phyloP scores from a whole-genome alignment of 345 rosid genomes.

The Chamaenerion angustifolium region DNA sequence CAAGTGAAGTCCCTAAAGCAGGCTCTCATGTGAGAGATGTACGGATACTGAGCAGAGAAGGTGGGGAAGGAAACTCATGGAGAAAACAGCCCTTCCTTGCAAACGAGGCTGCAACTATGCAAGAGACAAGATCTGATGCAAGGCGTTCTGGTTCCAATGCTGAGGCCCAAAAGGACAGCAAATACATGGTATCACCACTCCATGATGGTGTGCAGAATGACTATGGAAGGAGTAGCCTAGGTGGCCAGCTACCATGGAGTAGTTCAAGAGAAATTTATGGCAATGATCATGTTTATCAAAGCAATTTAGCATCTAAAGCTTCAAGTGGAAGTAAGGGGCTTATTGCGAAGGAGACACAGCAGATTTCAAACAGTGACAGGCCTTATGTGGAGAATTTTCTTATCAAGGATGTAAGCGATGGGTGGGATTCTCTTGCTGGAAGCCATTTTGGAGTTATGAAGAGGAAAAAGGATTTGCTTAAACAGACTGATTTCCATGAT shows the following conservation, averaged over 20 bases:
- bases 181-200: constrained; percentile 23
- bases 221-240: constrained; percentile 44
- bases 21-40: constrained; percentile 30
- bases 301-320: constrained; percentile 24
- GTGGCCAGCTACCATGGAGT: constrained; percentile 56
- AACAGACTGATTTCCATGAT: constrained; percentile 74
- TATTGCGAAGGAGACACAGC: constrained; percentile 50
- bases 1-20: constrained; percentile 40
- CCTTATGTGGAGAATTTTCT: constrained; percentile 56
- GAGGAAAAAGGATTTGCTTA: constrained; percentile 65
- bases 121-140: constrained; percentile 34
- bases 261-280: constrained; percentile 30
- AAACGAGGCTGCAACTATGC: constrained; percentile 23
- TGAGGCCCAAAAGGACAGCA: constrained; percentile 45
- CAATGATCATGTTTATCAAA: constrained; percentile 30
- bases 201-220: constrained; percentile 37
- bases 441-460: constrained; percentile 54
- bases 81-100: constrained; percentile 42
- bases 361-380: constrained; percentile 49
- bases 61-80: constrained; percentile 58
- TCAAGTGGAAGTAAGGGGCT: constrained; percentile 31
- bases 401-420: constrained; percentile 62
- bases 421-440: constrained; percentile 53
- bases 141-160: constrained; percentile 35
- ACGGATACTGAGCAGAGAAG: constrained; percentile 42